phyloP scores from a whole-genome alignment of 208 protist genomes.

The Phytomonas francai region DNA sequence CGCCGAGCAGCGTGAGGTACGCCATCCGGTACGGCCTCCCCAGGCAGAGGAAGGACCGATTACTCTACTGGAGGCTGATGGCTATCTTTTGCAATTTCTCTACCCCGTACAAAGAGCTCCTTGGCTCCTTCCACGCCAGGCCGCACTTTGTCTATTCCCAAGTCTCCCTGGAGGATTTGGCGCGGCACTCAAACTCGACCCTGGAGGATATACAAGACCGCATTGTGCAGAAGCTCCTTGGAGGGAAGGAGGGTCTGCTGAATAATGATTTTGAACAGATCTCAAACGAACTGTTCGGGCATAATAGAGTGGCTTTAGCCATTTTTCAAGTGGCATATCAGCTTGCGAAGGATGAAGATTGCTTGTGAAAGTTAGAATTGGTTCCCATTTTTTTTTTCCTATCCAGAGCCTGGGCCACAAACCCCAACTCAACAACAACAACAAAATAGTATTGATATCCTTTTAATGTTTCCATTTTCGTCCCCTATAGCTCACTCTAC shows the following conservation, averaged over 20 bases:
- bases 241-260: slow-evolving; percentile 4
- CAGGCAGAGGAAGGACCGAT: not conserved
- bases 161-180: slow-evolving; percentile 17
- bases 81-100: slow-evolving; percentile 15
- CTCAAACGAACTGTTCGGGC: slow-evolving; percentile 44
- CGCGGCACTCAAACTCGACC: slow-evolving; percentile 7
- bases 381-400: not conserved
- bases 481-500: slow-evolving; percentile 1
- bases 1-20: not conserved
- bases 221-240: slow-evolving; percentile 14
- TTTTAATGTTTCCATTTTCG: not conserved
- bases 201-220: slow-evolving; percentile 12
- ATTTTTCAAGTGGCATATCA: slow-evolving; percentile 31
- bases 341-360: slow-evolving; percentile 5
- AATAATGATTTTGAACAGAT: slow-evolving; percentile 27
- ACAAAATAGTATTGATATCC: not conserved
- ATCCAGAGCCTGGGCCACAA: not conserved
- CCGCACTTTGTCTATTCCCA: slow-evolving; percentile 22
- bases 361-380: not conserved
- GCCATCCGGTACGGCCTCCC: not conserved
- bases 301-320: slow-evolving; percentile 19
- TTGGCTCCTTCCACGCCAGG: slow-evolving; percentile 14
- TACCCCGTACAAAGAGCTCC: slow-evolving; percentile 5
- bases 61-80: slow-evolving; percentile 22
- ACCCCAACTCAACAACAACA: not conserved